Evolutionary conservation across 2,329 filamentous ascomycete species (phyloP).

Genomic region (Fusarium fujikuroi): DNA sequence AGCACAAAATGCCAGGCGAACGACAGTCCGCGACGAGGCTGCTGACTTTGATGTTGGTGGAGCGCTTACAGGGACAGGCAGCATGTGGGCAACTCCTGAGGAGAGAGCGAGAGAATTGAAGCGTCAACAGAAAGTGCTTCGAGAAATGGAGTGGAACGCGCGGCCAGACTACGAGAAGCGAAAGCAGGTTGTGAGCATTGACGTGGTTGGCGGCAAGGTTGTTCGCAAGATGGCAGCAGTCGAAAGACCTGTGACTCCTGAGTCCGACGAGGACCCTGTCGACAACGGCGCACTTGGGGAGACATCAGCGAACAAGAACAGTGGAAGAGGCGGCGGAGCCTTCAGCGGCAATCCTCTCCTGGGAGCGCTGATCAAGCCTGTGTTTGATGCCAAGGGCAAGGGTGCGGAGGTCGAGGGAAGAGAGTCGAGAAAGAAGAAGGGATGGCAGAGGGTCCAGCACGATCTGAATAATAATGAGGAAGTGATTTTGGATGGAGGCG

Average conservation of each 20-base stretch:
- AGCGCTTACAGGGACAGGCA: conserved; percentile 56
- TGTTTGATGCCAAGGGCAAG: conserved; percentile 65
- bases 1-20: conserved; percentile 84
- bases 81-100: conserved; percentile 85
- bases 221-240: conserved; percentile 75
- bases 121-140: conserved; percentile 82
- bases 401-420: conserved; percentile 53
- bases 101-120: conserved; percentile 86
- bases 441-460: conserved; percentile 71
- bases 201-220: conserved; percentile 80
- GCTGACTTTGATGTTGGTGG: conserved; percentile 66
- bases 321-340: conserved; percentile 59
- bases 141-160: conserved; percentile 88
- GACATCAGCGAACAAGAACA: conserved; percentile 49
- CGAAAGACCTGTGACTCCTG: conserved; percentile 67
- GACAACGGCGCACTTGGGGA: conserved; percentile 48
- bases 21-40: conserved; percentile 87
- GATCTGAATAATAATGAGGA: conserved; percentile 68
- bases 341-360: conserved; percentile 77
- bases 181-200: conserved; percentile 84
- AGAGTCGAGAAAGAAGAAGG: conserved; percentile 55
- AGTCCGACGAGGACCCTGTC: conserved; percentile 52
- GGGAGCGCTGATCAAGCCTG: conserved; percentile 72
- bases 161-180: conserved; percentile 90
- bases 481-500: conserved; percentile 67